Percentiles rank a stretch among this genome's conserved stretches.
Evolutionary conservation across 805 yeast species (phyloP).

Genomic region (Saccharomyces cerevisiae): DNA sequence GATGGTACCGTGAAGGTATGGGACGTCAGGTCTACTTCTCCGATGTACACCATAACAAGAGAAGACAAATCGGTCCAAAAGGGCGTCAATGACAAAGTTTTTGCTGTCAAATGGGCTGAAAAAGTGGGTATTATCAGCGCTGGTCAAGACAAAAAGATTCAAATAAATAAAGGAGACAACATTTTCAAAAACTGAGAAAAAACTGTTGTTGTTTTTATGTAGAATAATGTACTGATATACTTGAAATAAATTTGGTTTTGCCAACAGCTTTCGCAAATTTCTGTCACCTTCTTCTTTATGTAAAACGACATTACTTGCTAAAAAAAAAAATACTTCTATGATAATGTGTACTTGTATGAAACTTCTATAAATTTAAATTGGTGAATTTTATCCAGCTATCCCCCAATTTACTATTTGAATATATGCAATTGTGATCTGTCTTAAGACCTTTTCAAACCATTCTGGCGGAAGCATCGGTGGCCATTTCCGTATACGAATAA

Average conservation of each 20-base stretch:
- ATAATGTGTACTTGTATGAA: not conserved
- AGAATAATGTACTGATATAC: not conserved
- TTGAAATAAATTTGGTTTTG: not conserved
- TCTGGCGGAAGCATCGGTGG: not conserved
- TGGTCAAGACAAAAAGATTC: slow-evolving; percentile 89
- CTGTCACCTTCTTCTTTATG: not conserved
- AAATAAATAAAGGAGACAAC: slow-evolving; percentile 52
- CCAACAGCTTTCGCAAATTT: not conserved
- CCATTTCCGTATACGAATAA: not conserved
- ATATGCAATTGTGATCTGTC: not conserved
- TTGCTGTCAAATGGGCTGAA: slow-evolving; percentile 81
- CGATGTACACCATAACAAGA: slow-evolving; percentile 76
- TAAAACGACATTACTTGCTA: not conserved
- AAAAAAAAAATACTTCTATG: not conserved
- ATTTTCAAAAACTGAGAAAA: slow-evolving; percentile 20
- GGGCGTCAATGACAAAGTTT: slow-evolving; percentile 55
- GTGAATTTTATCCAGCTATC: not conserved
- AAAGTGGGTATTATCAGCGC: slow-evolving; percentile 79
- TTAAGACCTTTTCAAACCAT: not conserved
- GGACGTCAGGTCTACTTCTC: slow-evolving; percentile 83
- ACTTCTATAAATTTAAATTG: not conserved
- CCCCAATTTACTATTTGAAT: not conserved
- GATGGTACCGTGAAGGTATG: slow-evolving; percentile 93
- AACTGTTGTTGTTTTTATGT: not conserved
- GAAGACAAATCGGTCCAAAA: slow-evolving; percentile 41